These are phyloP conservation scores for Penstemon davidsonii DNA, from an alignment of 257 asterid genomes.

Conservation along the genomic window DNA sequence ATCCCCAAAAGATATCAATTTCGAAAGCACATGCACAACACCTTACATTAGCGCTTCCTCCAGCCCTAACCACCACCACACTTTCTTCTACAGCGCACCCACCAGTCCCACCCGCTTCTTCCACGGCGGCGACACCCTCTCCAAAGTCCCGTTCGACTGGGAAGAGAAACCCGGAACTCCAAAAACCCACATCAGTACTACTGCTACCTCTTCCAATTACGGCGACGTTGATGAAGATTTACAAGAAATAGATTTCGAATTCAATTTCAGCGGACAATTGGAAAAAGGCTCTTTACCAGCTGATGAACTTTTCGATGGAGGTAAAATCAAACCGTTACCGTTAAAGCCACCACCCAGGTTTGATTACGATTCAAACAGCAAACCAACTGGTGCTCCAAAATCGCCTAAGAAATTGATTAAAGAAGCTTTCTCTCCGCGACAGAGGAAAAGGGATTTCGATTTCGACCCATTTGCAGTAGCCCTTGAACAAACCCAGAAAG, in stretches of 20 bases:
- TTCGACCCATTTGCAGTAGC: slow-evolving; percentile 76
- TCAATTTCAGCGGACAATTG: slow-evolving; percentile 70
- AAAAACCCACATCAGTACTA: slow-evolving; percentile 31
- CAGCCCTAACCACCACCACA: slow-evolving; percentile 29
- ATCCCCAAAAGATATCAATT: slow-evolving; percentile 4
- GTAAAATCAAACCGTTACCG: slow-evolving; percentile 82
- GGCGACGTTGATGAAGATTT: slow-evolving; percentile 37
- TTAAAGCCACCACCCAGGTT: slow-evolving; percentile 72
- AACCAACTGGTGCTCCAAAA: slow-evolving; percentile 35
- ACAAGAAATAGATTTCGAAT: slow-evolving; percentile 59
- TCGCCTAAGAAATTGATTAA: slow-evolving; percentile 47
- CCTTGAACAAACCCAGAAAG: slow-evolving; percentile 41
- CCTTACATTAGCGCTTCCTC: slow-evolving; percentile 11
- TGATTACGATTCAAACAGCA: slow-evolving; percentile 18
- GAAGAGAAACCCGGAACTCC: slow-evolving; percentile 76
- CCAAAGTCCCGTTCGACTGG: slow-evolving; percentile 67
- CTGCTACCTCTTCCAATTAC: slow-evolving; percentile 34
- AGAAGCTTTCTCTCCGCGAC: slow-evolving; percentile 54
- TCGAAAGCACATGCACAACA: background rate
- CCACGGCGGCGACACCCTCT: slow-evolving; percentile 18
- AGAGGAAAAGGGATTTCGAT: slow-evolving; percentile 28
- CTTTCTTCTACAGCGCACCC: slow-evolving; percentile 55
- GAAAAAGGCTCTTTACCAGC: slow-evolving; percentile 58
- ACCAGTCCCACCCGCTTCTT: slow-evolving; percentile 40
- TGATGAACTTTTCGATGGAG: slow-evolving; percentile 86